A percentile compares a stretch with the other conserved stretches of the same genome.
Conservation (phyloP, 805 yeast species). For the Middelhovenomyces tepae region DNA sequence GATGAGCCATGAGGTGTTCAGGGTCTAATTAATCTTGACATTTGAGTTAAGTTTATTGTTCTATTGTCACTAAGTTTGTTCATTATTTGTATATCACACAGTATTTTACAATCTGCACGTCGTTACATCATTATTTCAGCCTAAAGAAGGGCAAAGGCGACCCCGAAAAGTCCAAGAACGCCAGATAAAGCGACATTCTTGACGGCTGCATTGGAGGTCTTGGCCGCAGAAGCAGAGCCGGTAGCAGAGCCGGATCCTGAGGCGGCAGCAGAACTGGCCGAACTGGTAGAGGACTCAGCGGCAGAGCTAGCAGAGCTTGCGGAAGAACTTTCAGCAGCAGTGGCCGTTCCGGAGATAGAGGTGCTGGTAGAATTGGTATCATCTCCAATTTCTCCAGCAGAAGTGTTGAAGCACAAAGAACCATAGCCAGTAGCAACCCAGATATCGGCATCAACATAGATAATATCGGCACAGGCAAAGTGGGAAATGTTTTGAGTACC, state of each 20-base stretch:
- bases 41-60: too few relatives aligned
- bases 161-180: constrained; percentile 13
- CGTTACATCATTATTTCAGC: too few relatives aligned
- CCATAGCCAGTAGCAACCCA: constrained; percentile 29
- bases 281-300: constrained; percentile 66
- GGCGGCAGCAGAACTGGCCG: constrained; percentile 40
- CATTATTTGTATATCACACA: constrained; percentile 6
- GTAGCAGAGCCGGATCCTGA: constrained; percentile 41
- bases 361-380: constrained; percentile 11
- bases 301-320: too few relatives aligned
- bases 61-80: too few relatives aligned
- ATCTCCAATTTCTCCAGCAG: constrained; percentile 31
- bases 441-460: constrained; percentile 33
- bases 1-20: too few relatives aligned
- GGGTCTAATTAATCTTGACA: too few relatives aligned
- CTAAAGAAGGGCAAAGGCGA: constrained; percentile 8
- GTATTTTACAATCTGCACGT: background rate
- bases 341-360: constrained; percentile 19
- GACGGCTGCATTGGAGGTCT: too few relatives aligned
- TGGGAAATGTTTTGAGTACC: constrained; percentile 32
- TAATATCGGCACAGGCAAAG: constrained; percentile 39
- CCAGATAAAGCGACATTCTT: constrained; percentile 25
- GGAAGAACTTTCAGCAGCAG: constrained; percentile 9
- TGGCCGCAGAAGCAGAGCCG: constrained; percentile 42
- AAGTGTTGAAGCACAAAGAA: constrained; percentile 35